Evolutionary conservation across 768 basidiomycete genomes (phyloP).

Genomic region (Phaeotremella skinneri): DNA sequence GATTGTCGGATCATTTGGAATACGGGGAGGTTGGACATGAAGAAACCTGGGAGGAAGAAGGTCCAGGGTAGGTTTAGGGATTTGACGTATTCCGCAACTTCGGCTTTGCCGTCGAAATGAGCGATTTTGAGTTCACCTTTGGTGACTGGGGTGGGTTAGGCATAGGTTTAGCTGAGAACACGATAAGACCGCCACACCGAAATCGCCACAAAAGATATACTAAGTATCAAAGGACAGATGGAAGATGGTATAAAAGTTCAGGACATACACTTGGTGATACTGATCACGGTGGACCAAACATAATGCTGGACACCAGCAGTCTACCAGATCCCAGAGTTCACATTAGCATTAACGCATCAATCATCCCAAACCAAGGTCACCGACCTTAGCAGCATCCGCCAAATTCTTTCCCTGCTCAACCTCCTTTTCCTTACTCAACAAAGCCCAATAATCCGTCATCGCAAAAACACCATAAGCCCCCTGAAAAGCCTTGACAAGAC

Average conservation of each 20-base stretch:
- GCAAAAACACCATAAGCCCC: conserved; percentile 40
- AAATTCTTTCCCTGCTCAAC: conserved; percentile 29
- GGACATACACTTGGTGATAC: conserved; percentile 20
- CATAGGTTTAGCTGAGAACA: too few relatives aligned
- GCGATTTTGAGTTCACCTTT: conserved; percentile 26
- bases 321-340: not conserved
- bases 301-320: conserved; percentile 17
- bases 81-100: conserved; percentile 19
- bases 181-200: too few relatives aligned
- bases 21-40: conserved; percentile 26
- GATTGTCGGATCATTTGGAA: conserved; percentile 10
- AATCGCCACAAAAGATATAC: too few relatives aligned
- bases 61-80: conserved; percentile 21
- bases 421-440: conserved; percentile 13
- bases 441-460: conserved; percentile 27
- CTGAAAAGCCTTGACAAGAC: conserved; percentile 29
- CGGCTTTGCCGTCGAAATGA: conserved; percentile 36
- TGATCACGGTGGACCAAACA: conserved; percentile 18
- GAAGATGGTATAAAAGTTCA: not conserved
- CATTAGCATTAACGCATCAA: not conserved
- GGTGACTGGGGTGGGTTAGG: conserved; percentile 19
- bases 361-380: not conserved
- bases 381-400: conserved; percentile 34
- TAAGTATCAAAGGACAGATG: not conserved
- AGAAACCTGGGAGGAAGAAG: conserved; percentile 25